phyloP scores from a whole-genome alignment of 2,329 filamentous ascomycete genomes.

The Scytalidium lignicola region DNA sequence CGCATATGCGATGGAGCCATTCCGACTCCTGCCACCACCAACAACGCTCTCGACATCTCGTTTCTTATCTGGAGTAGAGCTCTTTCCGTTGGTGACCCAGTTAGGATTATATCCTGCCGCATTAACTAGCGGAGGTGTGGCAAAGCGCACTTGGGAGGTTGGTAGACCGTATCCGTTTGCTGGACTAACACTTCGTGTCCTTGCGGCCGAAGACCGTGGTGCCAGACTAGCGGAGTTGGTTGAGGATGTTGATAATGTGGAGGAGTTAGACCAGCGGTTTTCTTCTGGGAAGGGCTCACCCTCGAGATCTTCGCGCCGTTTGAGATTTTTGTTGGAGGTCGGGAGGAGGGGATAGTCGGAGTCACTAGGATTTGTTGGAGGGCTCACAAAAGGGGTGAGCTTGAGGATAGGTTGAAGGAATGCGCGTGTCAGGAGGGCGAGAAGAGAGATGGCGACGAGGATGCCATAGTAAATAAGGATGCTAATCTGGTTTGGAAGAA shows the following conservation, averaged over 20 bases:
- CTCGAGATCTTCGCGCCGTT: constrained; percentile 8
- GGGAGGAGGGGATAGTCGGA: constrained; percentile 16
- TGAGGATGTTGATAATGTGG: constrained; percentile 22
- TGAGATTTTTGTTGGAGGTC: constrained; percentile 14
- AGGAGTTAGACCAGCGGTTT: constrained; percentile 20
- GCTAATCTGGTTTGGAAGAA: constrained; percentile 80
- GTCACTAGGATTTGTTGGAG: neutral
- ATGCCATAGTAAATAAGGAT: constrained; percentile 76
- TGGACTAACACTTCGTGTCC: constrained; percentile 22
- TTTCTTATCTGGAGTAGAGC: neutral
- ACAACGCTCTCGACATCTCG: neutral
- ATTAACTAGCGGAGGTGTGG: constrained; percentile 14
- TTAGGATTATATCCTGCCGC: constrained; percentile 7
- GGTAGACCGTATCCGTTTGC: constrained; percentile 25
- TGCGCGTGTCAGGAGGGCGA: constrained; percentile 47
- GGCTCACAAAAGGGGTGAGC: constrained; percentile 29
- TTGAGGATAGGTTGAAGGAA: constrained; percentile 51
- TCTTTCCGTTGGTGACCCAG: constrained; percentile 2
- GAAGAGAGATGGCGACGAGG: constrained; percentile 50
- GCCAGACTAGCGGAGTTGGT: constrained; percentile 15
- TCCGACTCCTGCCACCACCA: neutral
- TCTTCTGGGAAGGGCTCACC: constrained; percentile 1
- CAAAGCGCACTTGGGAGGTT: constrained; percentile 13
- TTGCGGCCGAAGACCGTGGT: constrained; percentile 18
- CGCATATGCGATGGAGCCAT: neutral